phyloP scores from a whole-genome alignment of 768 basidiomycete genomes.

The Filobasidium wieringae region DNA sequence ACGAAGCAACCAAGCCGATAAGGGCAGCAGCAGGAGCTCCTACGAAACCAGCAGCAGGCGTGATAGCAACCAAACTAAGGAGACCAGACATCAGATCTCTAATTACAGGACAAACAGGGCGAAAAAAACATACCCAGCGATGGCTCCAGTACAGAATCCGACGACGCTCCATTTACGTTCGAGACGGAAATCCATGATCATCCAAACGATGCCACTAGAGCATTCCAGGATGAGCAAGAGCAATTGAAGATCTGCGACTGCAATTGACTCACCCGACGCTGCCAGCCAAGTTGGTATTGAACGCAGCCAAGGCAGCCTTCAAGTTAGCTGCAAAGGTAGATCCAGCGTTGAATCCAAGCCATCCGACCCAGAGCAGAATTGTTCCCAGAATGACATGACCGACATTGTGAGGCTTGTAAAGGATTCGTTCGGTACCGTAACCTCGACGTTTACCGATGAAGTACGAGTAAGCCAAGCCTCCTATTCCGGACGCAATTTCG shows the following conservation, averaged over 20 bases:
- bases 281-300: constrained; percentile 86
- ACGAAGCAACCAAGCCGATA: constrained; percentile 74
- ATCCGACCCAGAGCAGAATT: constrained; percentile 68
- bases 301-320: constrained; percentile 74
- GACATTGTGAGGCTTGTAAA: constrained; percentile 90
- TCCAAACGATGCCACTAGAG: constrained; percentile 25
- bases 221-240: neutral
- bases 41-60: constrained; percentile 43
- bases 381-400: constrained; percentile 87
- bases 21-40: constrained; percentile 52
- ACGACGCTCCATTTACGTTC: constrained; percentile 52
- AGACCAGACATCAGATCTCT: constrained; percentile 4
- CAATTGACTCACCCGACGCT: constrained; percentile 49
- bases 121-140: constrained; percentile 78
- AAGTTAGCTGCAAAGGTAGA: constrained; percentile 79
- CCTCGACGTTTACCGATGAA: constrained; percentile 85
- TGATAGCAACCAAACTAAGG: constrained; percentile 33
- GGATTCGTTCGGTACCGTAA: constrained; percentile 77
- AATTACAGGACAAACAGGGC: constrained; percentile 39
- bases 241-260: neutral
- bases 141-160: constrained; percentile 91
- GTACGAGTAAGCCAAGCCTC: constrained; percentile 62
- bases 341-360: constrained; percentile 71
- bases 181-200: constrained; percentile 64
- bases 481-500: constrained; percentile 86